Evolutionary conservation across 148 eudicot genomes (phyloP), one percentile per base, ranked within the genome.

Genomic region (Cornus florida): DNA sequence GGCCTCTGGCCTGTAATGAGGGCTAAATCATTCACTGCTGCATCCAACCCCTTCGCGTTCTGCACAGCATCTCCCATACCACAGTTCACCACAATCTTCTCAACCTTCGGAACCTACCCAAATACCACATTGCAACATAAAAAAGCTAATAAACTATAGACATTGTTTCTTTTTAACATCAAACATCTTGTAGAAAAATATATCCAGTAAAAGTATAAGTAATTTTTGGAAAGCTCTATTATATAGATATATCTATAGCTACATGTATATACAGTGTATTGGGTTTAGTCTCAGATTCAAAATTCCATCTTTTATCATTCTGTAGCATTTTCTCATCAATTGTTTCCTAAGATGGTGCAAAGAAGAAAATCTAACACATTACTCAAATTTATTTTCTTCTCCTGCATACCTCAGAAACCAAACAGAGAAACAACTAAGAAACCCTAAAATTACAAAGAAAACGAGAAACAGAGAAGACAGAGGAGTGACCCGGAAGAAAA

Each of bases 31-130:
- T 84, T 91, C 48, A 96, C 79, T 70, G 97, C 98, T 77, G 93
- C 88, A 20, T 96, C 99, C 86, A 96, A 81, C 78, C 98, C 99
- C 88, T 93, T 96, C 16, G 91, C 88, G 84, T 96, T 96, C 82
- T 96, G 99, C 20, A 93, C 93, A 77, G 99, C 99, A 72, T 93
- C 97, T 31, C 97, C 99, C 76, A 95, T 95, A 53, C 97, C 99
- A 81, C 97, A 95, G 71, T 95, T 96, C 84, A 96, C 94, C 24
- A 94, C 98, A 65, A 96, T 86, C 85, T 96, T 96, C 33, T 90
- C 90, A 83, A 96, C 65, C 80, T 96, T 96, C 9, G 99, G 99
- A 76, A 96, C 92, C 99, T 96, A 83, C 72, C 10, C 80, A 46
- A 13, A 79, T 69, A 9, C 31, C 70, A 75, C n/a, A 76, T 69